A percentile compares a stretch with the other conserved stretches of the same genome.
Evolutionary conservation across 345 rosid species (phyloP).

Genomic region (Bruguiera parviflora): DNA sequence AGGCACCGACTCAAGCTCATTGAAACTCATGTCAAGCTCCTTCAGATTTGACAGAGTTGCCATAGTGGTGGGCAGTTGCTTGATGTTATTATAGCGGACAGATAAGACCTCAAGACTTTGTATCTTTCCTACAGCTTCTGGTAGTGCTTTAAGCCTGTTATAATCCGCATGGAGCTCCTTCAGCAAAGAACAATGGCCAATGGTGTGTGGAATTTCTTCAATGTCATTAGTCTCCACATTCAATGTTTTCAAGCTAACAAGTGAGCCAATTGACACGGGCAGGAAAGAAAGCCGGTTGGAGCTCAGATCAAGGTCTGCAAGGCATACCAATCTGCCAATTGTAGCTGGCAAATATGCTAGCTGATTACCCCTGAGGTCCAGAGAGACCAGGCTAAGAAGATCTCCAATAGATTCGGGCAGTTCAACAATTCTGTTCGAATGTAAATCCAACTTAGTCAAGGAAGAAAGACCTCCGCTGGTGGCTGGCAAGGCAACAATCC

Average conservation of each 20-base stretch:
- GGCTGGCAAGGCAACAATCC: constrained; percentile 56
- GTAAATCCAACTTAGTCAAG: constrained; percentile 69
- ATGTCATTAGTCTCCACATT: constrained; percentile 79
- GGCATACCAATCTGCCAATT: constrained; percentile 54
- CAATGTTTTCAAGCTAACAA: constrained; percentile 56
- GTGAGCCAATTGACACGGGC: constrained; percentile 74
- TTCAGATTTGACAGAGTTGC: constrained; percentile 64
- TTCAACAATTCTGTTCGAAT: constrained; percentile 64
- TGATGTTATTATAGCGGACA: constrained; percentile 84
- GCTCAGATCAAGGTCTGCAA: constrained; percentile 84
- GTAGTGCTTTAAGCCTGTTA: constrained; percentile 93
- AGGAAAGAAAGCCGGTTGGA: constrained; percentile 63
- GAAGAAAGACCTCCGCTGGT: constrained; percentile 80
- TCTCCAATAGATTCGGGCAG: constrained; percentile 78
- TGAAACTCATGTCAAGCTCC: constrained; percentile 93
- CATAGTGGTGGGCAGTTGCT: constrained; percentile 89
- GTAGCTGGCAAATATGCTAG: constrained; percentile 63
- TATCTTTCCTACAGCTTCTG: constrained; percentile 94
- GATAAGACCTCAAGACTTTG: constrained; percentile 63
- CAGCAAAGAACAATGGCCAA: constrained; percentile 65
- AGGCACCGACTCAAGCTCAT: constrained; percentile 92
- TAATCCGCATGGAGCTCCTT: constrained; percentile 81
- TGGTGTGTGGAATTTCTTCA: constrained; percentile 79
- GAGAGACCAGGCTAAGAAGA: constrained; percentile 54
- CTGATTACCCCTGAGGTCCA: constrained; percentile 80